phyloP scores from a whole-genome alignment of 192 early-diverging fungal genomes.

The Phlyctochytrium arcticum region DNA sequence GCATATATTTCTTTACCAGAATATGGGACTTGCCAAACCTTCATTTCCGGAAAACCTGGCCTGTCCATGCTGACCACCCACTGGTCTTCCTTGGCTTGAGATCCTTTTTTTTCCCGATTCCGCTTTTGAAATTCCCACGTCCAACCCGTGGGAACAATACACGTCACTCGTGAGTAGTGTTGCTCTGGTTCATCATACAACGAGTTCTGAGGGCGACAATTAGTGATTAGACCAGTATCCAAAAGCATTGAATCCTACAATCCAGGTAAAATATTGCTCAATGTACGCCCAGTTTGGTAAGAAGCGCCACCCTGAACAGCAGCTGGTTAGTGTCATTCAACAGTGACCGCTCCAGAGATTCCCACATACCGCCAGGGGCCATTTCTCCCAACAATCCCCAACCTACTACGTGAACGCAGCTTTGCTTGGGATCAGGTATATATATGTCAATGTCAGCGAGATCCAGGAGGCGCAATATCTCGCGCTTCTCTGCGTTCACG shows the following conservation, averaged over 20 bases:
- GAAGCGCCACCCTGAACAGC: conserved; percentile 3
- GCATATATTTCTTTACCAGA: no score
- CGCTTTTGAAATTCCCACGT: conserved; percentile 15
- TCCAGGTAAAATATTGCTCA: conserved; percentile 8
- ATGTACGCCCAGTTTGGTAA: conserved; percentile 14
- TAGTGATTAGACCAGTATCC: background rate
- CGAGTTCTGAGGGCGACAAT: background rate
- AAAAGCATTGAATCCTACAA: background rate
- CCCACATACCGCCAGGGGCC: conserved; percentile 8
- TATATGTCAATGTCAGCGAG: conserved; percentile 51
- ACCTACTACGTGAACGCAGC: conserved; percentile 56
- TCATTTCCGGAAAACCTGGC: no score
- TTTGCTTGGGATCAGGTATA: conserved; percentile 48
- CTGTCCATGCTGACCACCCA: no score
- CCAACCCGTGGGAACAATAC: conserved; percentile 18
- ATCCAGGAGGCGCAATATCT: conserved; percentile 61
- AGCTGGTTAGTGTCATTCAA: background rate
- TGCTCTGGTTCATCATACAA: background rate
- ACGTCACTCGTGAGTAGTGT: background rate
- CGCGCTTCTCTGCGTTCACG: conserved; percentile 46
- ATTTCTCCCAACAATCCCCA: conserved; percentile 45
- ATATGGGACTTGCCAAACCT: conserved; percentile 60
- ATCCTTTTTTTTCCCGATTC: no score
- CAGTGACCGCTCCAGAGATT: no score
- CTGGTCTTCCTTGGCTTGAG: no score